Percentiles rank a stretch among this genome's conserved stretches.
Conservation (phyloP, 805 yeast species). For the Schwanniomyces vanrijiae region DNA sequence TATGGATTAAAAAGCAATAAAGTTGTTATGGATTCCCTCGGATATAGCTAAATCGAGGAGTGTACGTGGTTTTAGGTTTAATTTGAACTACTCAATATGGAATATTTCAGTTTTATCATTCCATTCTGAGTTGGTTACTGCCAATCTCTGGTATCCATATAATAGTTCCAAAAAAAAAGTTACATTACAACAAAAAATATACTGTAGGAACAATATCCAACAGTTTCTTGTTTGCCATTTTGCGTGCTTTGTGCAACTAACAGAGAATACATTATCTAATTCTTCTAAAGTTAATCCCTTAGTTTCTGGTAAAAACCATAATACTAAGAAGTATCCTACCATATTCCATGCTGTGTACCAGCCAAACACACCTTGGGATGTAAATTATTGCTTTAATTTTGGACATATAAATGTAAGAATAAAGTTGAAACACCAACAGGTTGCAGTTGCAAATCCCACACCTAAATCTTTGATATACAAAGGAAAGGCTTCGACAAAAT, state of each 20-base stretch:
- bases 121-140: constrained; percentile 63
- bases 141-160: constrained; percentile 56
- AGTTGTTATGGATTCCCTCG: no score
- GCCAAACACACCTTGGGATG: constrained; percentile 79
- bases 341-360: constrained; percentile 82
- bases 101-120: constrained; percentile 55
- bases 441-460: constrained; percentile 70
- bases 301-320: constrained; percentile 38
- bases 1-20: no score
- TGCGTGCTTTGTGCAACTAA: constrained; percentile 58
- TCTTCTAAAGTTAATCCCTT: constrained; percentile 72
- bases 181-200: constrained; percentile 45
- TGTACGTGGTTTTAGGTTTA: no score
- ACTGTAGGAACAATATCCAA: constrained; percentile 44
- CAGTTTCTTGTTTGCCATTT: constrained; percentile 31
- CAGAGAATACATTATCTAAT: constrained; percentile 69
- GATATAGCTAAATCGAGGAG: no score
- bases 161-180: constrained; percentile 55
- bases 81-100: constrained; percentile 55
- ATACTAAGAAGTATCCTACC: constrained; percentile 60
- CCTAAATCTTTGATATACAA: constrained; percentile 72
- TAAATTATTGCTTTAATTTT: constrained; percentile 62
- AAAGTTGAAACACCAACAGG: constrained; percentile 67
- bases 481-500: constrained; percentile 77
- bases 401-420: constrained; percentile 77